Conservation (phyloP, 257 asterid species). For the Solanum acaule region DNA sequence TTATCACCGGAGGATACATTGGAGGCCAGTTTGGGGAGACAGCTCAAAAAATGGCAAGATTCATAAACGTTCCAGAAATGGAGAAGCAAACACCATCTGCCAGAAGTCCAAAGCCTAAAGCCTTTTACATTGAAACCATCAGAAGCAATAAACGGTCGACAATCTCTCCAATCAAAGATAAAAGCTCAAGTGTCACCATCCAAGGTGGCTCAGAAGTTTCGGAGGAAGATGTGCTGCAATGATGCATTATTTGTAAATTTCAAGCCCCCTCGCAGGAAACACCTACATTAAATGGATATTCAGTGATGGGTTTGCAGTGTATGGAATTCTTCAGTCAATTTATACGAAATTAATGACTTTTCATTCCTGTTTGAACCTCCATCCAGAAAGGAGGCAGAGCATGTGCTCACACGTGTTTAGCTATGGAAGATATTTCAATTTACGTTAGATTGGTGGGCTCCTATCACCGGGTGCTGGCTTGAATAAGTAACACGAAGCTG, state of each 20-base stretch:
- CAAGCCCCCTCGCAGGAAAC: background rate
- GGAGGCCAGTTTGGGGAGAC: background rate
- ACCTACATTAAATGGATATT: background rate
- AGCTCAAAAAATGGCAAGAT: background rate
- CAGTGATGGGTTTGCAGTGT: background rate
- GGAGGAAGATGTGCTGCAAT: background rate
- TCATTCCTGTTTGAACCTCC: background rate
- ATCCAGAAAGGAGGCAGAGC: background rate
- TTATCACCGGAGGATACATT: background rate
- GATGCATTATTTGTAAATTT: background rate
- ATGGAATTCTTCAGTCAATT: background rate
- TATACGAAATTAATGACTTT: background rate
- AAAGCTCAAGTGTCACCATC: background rate
- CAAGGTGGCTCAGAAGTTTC: background rate
- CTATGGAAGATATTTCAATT: background rate
- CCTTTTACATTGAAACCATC: background rate
- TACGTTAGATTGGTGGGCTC: background rate
- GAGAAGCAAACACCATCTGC: background rate
- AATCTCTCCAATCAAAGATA: background rate
- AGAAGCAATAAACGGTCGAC: background rate
- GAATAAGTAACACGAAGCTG: background rate
- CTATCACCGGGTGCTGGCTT: background rate
- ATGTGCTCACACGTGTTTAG: background rate
- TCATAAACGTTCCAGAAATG: background rate
- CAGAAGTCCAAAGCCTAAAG: background rate